Conservation (phyloP, 257 asterid species). For the Scutellaria galericulata region DNA sequence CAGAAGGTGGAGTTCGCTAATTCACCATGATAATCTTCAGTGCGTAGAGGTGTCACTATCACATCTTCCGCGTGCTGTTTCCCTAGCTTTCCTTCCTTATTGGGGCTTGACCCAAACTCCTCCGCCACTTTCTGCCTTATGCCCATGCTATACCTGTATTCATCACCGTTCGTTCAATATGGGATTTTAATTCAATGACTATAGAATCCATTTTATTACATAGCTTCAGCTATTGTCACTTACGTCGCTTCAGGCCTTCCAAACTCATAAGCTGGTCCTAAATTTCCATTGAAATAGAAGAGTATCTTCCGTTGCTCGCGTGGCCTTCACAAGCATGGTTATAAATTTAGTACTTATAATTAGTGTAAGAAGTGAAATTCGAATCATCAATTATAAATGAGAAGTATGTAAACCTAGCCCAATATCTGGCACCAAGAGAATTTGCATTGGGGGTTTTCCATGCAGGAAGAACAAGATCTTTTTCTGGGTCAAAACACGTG, state of each 20-base stretch:
- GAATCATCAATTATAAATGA: neutral
- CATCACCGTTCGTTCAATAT: slow-evolving; percentile 22
- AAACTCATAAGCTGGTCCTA: slow-evolving; percentile 82
- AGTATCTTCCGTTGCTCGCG: slow-evolving; percentile 70
- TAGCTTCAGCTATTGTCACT: slow-evolving; percentile 42
- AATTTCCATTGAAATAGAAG: slow-evolving; percentile 93
- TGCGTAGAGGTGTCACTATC: slow-evolving; percentile 75
- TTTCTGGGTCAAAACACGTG: slow-evolving; percentile 86
- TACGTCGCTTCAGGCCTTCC: slow-evolving; percentile 97
- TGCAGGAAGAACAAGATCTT: slow-evolving; percentile 96
- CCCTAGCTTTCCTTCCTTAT: slow-evolving; percentile 89
- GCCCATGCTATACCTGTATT: slow-evolving; percentile 97
- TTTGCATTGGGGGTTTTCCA: slow-evolving; percentile 84
- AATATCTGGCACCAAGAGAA: slow-evolving; percentile 57
- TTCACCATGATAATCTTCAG: slow-evolving; percentile 69
- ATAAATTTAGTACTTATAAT: slow-evolving; percentile 9
- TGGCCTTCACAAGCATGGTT: slow-evolving; percentile 60
- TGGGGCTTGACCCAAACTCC: slow-evolving; percentile 86
- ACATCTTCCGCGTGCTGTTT: slow-evolving; percentile 81
- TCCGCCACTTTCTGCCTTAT: slow-evolving; percentile 94
- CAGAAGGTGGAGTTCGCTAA: slow-evolving; percentile 80
- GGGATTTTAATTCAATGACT: neutral
- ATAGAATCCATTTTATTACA: slow-evolving; percentile 16
- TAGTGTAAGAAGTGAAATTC: slow-evolving; percentile 3
- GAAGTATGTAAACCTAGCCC: slow-evolving; percentile 67